Conservation (phyloP, 768 basidiomycete species). For the Pleurotus platypus region DNA sequence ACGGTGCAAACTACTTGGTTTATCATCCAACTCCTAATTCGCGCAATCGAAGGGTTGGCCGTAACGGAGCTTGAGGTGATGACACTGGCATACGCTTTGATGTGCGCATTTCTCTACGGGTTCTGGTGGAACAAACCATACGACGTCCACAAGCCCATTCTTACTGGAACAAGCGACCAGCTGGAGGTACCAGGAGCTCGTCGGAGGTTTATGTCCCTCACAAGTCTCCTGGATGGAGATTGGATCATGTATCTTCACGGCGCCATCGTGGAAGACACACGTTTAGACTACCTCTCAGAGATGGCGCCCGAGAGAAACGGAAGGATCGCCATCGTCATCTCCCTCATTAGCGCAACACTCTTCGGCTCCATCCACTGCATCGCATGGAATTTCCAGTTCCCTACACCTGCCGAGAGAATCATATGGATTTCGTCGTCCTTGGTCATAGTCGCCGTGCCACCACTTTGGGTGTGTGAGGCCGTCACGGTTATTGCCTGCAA, state of each 20-base stretch:
- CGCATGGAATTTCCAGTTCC: conserved; percentile 24
- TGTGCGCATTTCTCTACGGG: conserved; percentile 25
- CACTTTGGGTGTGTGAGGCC: not conserved
- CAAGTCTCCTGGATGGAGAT: not conserved
- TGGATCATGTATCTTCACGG: not conserved
- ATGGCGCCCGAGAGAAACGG: not conserved
- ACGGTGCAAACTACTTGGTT: conserved; percentile 33
- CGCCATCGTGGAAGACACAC: not conserved
- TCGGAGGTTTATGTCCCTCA: not conserved
- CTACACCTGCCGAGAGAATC: conserved; percentile 14
- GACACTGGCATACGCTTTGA: conserved; percentile 28
- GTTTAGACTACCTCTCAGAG: not conserved
- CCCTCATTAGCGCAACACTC: conserved; percentile 7
- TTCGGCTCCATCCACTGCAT: conserved; percentile 24
- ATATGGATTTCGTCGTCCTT: conserved; percentile 21
- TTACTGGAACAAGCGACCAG: not conserved
- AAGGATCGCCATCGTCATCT: not conserved
- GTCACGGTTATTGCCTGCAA: not conserved
- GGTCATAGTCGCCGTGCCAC: conserved; percentile 11
- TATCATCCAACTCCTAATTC: conserved; percentile 22
- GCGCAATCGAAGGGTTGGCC: conserved; percentile 19
- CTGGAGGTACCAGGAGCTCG: not conserved
- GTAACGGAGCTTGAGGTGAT: conserved; percentile 32
- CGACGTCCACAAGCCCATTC: conserved; percentile 23
- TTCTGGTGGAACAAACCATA: conserved; percentile 39